Conservation (phyloP, 2,329 filamentous ascomycete species). For the Ophiostoma piceae region DNA sequence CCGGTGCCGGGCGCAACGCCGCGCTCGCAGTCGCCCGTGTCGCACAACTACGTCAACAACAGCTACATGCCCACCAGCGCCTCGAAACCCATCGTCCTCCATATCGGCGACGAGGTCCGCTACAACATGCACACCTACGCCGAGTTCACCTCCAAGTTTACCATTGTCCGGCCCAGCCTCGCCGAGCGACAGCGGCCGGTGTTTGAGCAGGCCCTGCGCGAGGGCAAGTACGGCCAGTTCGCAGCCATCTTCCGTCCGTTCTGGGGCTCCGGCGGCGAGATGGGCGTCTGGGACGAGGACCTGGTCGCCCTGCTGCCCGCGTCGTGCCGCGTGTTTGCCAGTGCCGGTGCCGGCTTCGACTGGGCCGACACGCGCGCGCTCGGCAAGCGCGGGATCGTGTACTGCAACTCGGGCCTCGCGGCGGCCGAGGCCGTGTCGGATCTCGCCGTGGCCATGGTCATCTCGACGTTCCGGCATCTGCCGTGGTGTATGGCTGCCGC, state of each 20-base stretch:
- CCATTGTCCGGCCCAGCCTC: conserved; percentile 42
- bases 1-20: neutral
- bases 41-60: neutral
- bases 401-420: conserved; percentile 67
- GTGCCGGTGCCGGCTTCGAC: conserved; percentile 61
- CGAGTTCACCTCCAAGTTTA: conserved; percentile 41
- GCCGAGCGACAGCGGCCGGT: conserved; percentile 48
- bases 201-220: conserved; percentile 47
- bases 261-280: conserved; percentile 29
- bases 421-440: conserved; percentile 69
- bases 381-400: conserved; percentile 46
- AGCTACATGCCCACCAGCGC: neutral
- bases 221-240: conserved; percentile 53
- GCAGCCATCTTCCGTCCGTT: conserved; percentile 36
- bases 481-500: conserved; percentile 55
- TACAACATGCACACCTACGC: conserved; percentile 47
- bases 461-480: conserved; percentile 63
- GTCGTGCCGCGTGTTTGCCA: conserved; percentile 56
- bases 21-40: neutral
- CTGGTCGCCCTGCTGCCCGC: conserved; percentile 44
- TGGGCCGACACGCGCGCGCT: conserved; percentile 49
- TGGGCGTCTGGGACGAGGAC: conserved; percentile 30
- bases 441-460: conserved; percentile 63
- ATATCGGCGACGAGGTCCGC: conserved; percentile 61
- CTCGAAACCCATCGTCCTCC: conserved; percentile 50